Evolutionary conservation across 305 asterid genomes (phyloP), one percentile per base, ranked within the genome.

Genomic region (Fraxinus baroniana): DNA sequence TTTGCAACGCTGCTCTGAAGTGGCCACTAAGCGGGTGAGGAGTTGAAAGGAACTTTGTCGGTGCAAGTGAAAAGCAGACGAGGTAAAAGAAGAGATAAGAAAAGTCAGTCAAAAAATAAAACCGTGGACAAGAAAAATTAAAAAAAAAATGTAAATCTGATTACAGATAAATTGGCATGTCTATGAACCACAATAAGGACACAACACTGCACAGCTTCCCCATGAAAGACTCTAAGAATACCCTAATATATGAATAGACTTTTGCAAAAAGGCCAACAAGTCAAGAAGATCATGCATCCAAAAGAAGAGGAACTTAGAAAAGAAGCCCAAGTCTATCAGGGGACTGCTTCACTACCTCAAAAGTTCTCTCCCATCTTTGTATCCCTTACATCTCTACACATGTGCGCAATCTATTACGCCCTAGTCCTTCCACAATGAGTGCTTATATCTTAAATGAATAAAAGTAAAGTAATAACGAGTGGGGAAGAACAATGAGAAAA

Each of bases 1-100:
- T 89, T 80, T 81, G 90, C 87, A 91, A 79, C 22, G 94, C 94
- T 89, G 94, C 97, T 92, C 93, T 89, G 88, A 94, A 90, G 93
- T 96, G 99, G 84, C 94, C 91, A 81, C 97, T 88, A 82, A 96
- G 94, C 30, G 99, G 99, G 79, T 94, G 93, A 79, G 79, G 87
- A 84, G 92, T 86, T 57, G 92, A 84, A 52, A 96, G 90, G 90
- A 92, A 96, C 99, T 96, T 87, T 91, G 82, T 70, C 60, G 86
- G 81, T 72, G 76, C 83, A 88, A 85, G 82, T 77, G 60, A 83
- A 82, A 74, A 26, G 52, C 28, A 70, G 76, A 32, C 26, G 80
- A 26, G 73, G 49, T 72, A 74, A 13, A 71, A 20, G 26, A 52
- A 46, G 55, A 13, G 52, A 26, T 7, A 71, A 39, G 22, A 78